A percentile compares a stretch with the other conserved stretches of the same genome.
phyloP scores from a whole-genome alignment of 805 yeast species.

The Lachancea fermentati region DNA sequence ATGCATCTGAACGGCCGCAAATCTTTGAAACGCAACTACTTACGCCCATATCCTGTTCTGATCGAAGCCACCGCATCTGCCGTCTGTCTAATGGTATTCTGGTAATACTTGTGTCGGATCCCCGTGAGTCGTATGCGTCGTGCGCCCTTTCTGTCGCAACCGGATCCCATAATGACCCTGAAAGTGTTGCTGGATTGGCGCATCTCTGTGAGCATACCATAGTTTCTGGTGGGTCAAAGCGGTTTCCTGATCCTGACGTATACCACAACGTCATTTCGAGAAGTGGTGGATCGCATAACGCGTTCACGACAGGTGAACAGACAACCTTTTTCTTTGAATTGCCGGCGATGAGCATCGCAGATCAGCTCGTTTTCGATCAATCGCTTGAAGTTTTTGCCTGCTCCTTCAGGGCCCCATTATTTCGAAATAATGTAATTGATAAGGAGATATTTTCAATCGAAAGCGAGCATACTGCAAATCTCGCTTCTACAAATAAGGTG shows the following conservation, averaged over 20 bases:
- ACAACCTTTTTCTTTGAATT: conserved; percentile 61
- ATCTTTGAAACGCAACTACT: conserved; percentile 23
- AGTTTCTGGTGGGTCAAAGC: conserved; percentile 47
- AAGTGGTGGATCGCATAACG: conserved; percentile 58
- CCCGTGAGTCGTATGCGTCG: conserved; percentile 55
- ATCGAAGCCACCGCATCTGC: conserved; percentile 41
- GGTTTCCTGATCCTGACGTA: conserved; percentile 42
- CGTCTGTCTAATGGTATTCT: conserved; percentile 63
- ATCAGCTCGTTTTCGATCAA: conserved; percentile 40
- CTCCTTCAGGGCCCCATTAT: conserved; percentile 46
- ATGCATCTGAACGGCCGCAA: conserved; percentile 4
- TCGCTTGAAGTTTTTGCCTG: conserved; percentile 46
- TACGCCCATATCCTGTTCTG: conserved; percentile 34
- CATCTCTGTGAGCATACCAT: conserved; percentile 83
- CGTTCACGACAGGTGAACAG: conserved; percentile 62
- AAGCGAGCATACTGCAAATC: conserved; percentile 61
- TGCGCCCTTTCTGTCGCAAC: conserved; percentile 70
- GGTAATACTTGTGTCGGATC: conserved; percentile 70
- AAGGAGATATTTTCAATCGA: conserved; percentile 57
- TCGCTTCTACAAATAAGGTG: conserved; percentile 38
- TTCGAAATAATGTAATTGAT: conserved; percentile 37
- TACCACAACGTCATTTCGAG: conserved; percentile 41
- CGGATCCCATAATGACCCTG: conserved; percentile 80
- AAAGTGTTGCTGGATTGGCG: conserved; percentile 69
- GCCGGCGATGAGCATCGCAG: conserved; percentile 37